A percentile compares a stretch with the other conserved stretches of the same genome.
phyloP scores from a whole-genome alignment of 129 eudicot species.

The Tanacetum coccineum region DNA sequence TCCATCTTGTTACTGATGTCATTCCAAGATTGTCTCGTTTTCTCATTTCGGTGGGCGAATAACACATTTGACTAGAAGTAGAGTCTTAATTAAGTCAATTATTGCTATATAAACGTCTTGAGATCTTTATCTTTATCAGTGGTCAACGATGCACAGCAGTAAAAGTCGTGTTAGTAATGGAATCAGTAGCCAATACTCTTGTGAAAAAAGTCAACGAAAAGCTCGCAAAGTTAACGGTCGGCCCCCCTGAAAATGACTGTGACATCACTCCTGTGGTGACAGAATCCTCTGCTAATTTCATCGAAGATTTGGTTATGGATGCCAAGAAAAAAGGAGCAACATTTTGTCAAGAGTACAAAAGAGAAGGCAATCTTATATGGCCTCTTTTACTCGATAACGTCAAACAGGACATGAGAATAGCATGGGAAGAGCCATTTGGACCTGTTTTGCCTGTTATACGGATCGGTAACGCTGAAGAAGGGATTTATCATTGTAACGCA shows the following conservation, averaged over 20 bases:
- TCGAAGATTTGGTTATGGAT: constrained; percentile 86
- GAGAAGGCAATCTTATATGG: constrained; percentile 95
- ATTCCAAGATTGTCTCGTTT: not conserved
- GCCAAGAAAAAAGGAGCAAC: constrained; percentile 87
- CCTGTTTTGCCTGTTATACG: constrained; percentile 87
- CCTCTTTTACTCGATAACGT: constrained; percentile 89
- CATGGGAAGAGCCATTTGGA: constrained; percentile 99
- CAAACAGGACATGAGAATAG: constrained; percentile 86
- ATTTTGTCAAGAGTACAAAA: constrained; percentile 88
- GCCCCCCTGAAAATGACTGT: constrained; percentile 86
- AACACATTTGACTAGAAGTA: not conserved
- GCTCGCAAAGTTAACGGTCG: constrained; percentile 77
- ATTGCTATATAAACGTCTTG: not conserved
- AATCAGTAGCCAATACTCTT: constrained; percentile 81
- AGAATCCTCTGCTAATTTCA: constrained; percentile 92
- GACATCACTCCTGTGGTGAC: constrained; percentile 98
- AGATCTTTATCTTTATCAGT: constrained; percentile 37
- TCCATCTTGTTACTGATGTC: not conserved
- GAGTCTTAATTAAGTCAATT: not conserved
- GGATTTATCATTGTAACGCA: constrained; percentile 93
- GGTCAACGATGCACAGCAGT: constrained; percentile 99
- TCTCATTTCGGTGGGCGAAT: not conserved
- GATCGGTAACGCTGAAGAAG: constrained; percentile 78
- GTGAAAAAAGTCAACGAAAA: constrained; percentile 84
- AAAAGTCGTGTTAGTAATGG: constrained; percentile 88